A percentile compares a stretch with the other conserved stretches of the same genome.
Conservation (phyloP, 805 yeast genomes). For the Starmerella apis region DNA sequence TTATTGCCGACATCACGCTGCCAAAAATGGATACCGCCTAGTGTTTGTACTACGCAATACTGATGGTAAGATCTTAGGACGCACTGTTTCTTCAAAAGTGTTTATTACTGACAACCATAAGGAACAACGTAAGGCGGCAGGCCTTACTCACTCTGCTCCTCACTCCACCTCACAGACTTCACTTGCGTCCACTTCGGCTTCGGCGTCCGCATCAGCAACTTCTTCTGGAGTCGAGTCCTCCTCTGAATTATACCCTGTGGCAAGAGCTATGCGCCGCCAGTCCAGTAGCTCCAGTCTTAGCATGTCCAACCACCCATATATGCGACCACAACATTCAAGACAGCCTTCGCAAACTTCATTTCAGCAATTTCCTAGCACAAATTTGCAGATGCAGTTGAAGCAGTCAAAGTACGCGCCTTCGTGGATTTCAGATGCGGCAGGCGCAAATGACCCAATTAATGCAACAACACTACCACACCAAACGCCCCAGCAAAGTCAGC, state of each 20-base stretch:
- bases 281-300: constrained; percentile 3
- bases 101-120: constrained; percentile 94
- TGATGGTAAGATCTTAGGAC: constrained; percentile 56
- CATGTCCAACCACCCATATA: constrained; percentile 7
- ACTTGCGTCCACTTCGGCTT: constrained; percentile 1
- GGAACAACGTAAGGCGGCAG: constrained; percentile 27
- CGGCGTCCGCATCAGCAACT: constrained; percentile 5
- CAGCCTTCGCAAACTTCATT: background rate
- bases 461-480: background rate
- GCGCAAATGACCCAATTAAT: background rate
- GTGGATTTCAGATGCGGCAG: background rate
- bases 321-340: constrained; percentile 4
- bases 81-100: constrained; percentile 58
- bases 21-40: constrained; percentile 70
- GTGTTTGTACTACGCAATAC: constrained; percentile 51
- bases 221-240: constrained; percentile 4
- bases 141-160: background rate
- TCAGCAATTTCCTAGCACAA: background rate
- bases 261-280: background rate
- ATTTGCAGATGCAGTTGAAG: constrained; percentile 1
- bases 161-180: constrained; percentile 1
- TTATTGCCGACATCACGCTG: constrained; percentile 92
- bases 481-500: background rate
- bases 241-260: background rate
- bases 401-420: constrained; percentile 3